phyloP scores from a whole-genome alignment of 73 alveolate species.

The Halteria grandinella region DNA sequence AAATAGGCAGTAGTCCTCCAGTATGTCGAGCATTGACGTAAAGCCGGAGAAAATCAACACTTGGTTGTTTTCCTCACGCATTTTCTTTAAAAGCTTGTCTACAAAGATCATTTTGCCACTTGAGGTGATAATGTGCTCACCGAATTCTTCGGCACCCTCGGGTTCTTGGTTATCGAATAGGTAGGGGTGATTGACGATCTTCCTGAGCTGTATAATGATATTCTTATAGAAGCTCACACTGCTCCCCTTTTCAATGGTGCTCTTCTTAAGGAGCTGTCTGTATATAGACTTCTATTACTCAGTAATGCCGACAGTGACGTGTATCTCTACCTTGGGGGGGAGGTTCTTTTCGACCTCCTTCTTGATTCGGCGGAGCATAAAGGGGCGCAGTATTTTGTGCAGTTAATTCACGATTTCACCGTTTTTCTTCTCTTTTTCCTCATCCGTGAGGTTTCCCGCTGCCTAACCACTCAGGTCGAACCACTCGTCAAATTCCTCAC shows the following conservation, averaged over 20 bases:
- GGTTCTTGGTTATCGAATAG: conserved; percentile 94
- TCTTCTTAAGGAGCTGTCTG: conserved; percentile 72
- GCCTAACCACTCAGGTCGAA: conserved; percentile 71
- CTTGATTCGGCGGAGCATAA: conserved; percentile 95
- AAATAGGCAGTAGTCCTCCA: conserved; percentile 97
- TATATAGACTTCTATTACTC: conserved; percentile 85
- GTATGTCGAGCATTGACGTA: conserved; percentile 95
- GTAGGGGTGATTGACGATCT: conserved; percentile 93
- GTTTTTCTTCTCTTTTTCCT: conserved; percentile 92
- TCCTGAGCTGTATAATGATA: conserved; percentile 94
- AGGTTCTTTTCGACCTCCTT: conserved; percentile 95
- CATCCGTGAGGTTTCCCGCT: conserved; percentile 65
- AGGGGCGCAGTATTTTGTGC: conserved; percentile 95
- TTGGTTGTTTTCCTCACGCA: conserved; percentile 74
- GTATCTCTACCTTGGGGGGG: conserved; percentile 97
- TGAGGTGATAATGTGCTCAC: conserved; percentile 87
- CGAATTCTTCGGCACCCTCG: conserved; percentile 71
- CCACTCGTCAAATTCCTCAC: conserved; percentile 92
- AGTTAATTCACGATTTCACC: conserved; percentile 90
- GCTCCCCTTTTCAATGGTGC: conserved; percentile 65
- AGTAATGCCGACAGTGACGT: conserved; percentile 89
- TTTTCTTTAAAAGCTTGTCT: conserved; percentile 86
- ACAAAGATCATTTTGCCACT: conserved; percentile 89
- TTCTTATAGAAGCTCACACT: conserved; percentile 78
- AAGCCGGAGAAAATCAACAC: conserved; percentile 93